phyloP scores from a whole-genome alignment of 2,329 filamentous ascomycete genomes.

The Nemania abortiva region DNA sequence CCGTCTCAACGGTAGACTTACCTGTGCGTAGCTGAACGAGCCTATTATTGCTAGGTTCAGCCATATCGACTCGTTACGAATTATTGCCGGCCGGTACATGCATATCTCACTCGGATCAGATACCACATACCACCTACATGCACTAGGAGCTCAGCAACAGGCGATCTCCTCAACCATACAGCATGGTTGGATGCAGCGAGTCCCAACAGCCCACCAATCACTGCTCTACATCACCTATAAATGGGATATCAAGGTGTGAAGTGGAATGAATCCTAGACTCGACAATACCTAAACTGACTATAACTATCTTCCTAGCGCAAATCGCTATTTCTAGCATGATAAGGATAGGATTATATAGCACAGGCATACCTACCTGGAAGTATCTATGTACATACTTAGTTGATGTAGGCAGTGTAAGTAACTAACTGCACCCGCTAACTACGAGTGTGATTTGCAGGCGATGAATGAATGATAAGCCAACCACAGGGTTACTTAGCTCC shows the following conservation, averaged over 20 bases:
- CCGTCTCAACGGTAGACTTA: constrained; percentile 11
- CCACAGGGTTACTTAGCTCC: background rate
- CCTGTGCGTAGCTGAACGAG: constrained; percentile 14
- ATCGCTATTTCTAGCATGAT: constrained; percentile 5
- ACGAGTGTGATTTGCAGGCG: background rate
- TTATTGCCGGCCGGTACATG: constrained; percentile 28
- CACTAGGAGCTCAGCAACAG: background rate
- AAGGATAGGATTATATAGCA: too few relatives aligned
- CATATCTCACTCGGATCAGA: background rate
- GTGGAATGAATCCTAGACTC: background rate
- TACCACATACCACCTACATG: background rate
- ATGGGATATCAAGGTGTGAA: background rate
- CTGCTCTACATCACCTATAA: background rate
- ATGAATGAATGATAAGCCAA: background rate
- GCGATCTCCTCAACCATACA: constrained; percentile 4
- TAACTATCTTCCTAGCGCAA: background rate
- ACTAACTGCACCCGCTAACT: too few relatives aligned
- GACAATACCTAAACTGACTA: background rate
- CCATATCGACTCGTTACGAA: background rate
- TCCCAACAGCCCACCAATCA: background rate
- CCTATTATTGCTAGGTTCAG: background rate
- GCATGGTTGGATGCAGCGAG: background rate
- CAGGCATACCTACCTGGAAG: background rate
- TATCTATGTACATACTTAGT: too few relatives aligned
- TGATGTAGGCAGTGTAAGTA: too few relatives aligned